Evolutionary conservation across 768 basidiomycete species (phyloP).

Genomic region (Boletus rufocinnamomeus): DNA sequence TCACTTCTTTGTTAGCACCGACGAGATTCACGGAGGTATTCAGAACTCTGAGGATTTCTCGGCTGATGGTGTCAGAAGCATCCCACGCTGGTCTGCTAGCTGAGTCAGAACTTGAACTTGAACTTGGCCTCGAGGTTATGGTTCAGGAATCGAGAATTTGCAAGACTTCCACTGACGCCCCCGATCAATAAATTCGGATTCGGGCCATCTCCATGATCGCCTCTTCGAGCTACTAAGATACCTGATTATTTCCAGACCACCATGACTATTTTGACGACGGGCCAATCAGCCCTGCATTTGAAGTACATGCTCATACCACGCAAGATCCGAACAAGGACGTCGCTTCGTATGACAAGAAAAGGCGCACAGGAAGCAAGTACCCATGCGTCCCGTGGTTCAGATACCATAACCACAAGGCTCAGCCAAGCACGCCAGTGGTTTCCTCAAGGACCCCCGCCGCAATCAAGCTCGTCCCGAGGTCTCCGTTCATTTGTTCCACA

Average conservation of each 20-base stretch:
- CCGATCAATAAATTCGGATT: not conserved
- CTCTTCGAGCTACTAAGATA: not conserved
- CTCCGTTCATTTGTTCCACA: not conserved
- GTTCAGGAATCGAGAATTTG: not conserved
- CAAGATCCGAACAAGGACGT: not conserved
- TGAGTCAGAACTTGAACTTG: no score
- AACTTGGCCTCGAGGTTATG: not conserved
- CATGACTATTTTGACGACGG: not conserved
- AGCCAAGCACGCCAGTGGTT: not conserved
- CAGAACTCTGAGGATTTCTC: not conserved
- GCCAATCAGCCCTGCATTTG: not conserved
- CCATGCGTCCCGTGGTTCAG: not conserved
- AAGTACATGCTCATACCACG: not conserved
- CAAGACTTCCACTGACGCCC: not conserved
- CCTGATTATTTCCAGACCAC: not conserved
- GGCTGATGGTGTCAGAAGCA: not conserved
- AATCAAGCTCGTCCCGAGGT: not conserved
- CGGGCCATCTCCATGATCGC: not conserved
- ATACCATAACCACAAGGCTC: not conserved
- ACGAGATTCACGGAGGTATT: not conserved
- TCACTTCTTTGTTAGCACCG: constrained; percentile 18
- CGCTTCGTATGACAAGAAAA: not conserved
- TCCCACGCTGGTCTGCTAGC: constrained; percentile 12
- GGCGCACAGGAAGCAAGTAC: not conserved
- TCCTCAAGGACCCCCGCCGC: not conserved